Evolutionary conservation across 148 eudicot species (phyloP), one percentile per base, ranked within the genome.

Genomic region (Camellia lanceoleosa): DNA sequence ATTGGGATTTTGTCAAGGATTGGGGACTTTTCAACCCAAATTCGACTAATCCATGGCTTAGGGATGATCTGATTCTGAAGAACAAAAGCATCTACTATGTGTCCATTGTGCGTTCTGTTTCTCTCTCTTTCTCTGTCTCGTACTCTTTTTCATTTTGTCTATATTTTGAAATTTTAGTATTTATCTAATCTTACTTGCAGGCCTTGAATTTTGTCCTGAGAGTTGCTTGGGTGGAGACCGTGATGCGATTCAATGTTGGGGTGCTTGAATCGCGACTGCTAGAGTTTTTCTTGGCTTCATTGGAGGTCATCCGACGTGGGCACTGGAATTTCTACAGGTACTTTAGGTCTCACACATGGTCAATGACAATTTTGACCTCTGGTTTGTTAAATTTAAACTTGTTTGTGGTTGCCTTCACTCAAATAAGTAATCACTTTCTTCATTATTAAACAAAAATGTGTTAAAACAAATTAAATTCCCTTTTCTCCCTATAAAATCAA

Each of bases 281-380:
- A 23, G 98, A 93, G 16, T 94, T 96, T 83, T 82, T 83, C 49
- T 88, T 96, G 80, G 99, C 99, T 83, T 96, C 99, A 3, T 68
- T 96, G 43, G 99, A 96, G 88, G 98, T 96, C 60, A 87, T 96
- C 23, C 94, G 99, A 20, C 98, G 99, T 20, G 99, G 99, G 8
- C 99, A 96, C 78, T 96, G 99, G 99, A 96, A 96, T 82, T 96
- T 88, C 84, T 96, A 96, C 81, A 92, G 99, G 99, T 95, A 85
- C 61, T 10, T 49, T 49, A 49, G 52, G 44, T 2, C 8, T 72
- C 11, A 7, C 13, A 0, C 46, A 16, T 9, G 23, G 68, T 7
- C 41, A 18, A 0, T n/a, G n/a, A 18, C 3, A 64, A 46, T 13
- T 2, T 71, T 44, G 19, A 18, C 16, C 46, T 8, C 52, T 11